Base-by-base conservation (phyloP, 2,329 filamentous ascomycete genomes). In the Cryphonectria japonica region DNA sequence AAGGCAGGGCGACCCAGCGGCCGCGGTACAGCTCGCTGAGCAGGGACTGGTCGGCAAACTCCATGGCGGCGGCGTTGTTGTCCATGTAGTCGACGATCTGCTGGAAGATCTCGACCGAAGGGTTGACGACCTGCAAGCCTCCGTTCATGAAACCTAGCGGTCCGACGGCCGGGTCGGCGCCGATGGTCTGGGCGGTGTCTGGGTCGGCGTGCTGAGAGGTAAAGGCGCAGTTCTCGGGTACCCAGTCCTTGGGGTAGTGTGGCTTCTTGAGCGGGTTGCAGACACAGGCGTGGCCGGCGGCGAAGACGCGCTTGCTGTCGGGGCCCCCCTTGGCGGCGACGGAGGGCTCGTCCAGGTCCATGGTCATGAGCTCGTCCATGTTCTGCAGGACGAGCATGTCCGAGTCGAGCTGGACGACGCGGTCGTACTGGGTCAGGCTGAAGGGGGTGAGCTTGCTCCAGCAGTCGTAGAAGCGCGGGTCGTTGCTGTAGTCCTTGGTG, bases 331-430 rank as follows among this genome's bases (percentile, higher is more conserved):
- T 34, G 11, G 71, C 72, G 52, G 69, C 73, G 57, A 26, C 66
- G 22, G 73, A 69, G 54, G 76, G 73, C 6, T 63, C 68, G 74
- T 78, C 77, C 62, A 97, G 87, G 73, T 88, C 83, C 66, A 97
- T 76, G n/a, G 93, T 89, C 93, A 97, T 97, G 75, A 97, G 84
- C 83, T 97, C 94, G 79, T 97, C 94, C 93, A 97, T 97, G 81
- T 97, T 97, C 76, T 86, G 86, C 74, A 91, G 81, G 9, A 93
- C 89, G 66, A 97, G 83, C 94, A 97, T 97, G 82, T 97, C 94
- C 77, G 91, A 92, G 82, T 97, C 94, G 69, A 97, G 86, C 82
- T 94, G 92, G 50, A 97, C 92, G 46, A 97, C 88, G 57, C 94
- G 88, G 37, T 91, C 86, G 82, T 95, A 97, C 79, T 95, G 89